These are phyloP conservation scores for Raphanus hybrid DNA, from an alignment of 441 rosid genomes.

Conservation along the genomic window DNA sequence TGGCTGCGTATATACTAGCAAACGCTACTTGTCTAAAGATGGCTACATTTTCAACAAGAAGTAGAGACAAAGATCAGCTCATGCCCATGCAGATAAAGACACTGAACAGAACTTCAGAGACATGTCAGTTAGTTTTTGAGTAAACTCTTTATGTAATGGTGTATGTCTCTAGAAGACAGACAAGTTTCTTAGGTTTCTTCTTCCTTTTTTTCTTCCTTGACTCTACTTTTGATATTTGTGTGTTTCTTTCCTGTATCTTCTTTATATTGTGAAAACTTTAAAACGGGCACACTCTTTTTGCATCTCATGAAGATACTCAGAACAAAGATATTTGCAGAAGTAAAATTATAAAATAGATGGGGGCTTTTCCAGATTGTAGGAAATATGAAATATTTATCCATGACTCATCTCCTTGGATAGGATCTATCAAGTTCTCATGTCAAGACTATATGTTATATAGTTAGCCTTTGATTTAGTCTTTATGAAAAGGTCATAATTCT, in stretches of 20 bases:
- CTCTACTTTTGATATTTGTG: no score
- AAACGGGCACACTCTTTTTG: no score
- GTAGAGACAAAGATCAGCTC: background rate
- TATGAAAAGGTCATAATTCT: background rate
- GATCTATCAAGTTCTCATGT: conserved; percentile 2
- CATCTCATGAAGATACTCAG: no score
- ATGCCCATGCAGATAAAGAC: background rate
- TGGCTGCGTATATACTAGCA: conserved; percentile 27
- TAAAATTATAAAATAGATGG: background rate
- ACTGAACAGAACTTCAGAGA: conserved; percentile 16
- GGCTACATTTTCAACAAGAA: conserved; percentile 18
- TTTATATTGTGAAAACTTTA: no score
- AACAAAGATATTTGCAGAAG: no score
- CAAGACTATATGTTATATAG: conserved; percentile 15
- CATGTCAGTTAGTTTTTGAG: conserved; percentile 10
- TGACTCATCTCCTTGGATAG: conserved; percentile 26
- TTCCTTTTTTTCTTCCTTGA: no score
- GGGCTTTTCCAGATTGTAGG: background rate
- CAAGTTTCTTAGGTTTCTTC: no score
- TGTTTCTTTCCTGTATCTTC: no score
- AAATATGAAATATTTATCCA: background rate
- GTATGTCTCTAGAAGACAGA: background rate
- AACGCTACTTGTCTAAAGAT: conserved; percentile 25
- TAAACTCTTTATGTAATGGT: background rate
- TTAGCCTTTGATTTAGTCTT: conserved; percentile 12